A percentile compares a stretch with the other conserved stretches of the same genome.
Conservation (phyloP, 495 filamentous ascomycete genomes). For the Halenospora varia region DNA sequence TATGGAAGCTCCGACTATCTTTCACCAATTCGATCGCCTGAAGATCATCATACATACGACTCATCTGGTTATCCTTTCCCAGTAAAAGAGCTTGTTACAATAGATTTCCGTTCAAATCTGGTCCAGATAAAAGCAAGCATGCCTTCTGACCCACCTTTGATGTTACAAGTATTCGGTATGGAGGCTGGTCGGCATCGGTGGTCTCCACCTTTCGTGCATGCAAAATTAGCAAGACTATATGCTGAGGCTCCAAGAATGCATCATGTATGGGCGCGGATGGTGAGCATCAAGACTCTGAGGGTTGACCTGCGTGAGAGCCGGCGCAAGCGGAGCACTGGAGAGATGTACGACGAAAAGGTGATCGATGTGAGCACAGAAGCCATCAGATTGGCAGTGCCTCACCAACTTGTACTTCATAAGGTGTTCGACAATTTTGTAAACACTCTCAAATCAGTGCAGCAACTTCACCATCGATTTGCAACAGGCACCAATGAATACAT, state of each 20-base stretch:
- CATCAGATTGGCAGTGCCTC: slow-evolving; percentile 85
- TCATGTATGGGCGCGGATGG: slow-evolving; percentile 76
- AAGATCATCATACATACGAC: slow-evolving; percentile 14
- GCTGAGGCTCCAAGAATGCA: slow-evolving; percentile 79
- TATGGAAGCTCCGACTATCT: slow-evolving; percentile 11
- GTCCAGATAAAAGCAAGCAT: slow-evolving; percentile 85
- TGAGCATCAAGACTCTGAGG: slow-evolving; percentile 75
- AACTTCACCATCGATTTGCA: slow-evolving; percentile 86
- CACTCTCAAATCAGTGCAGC: slow-evolving; percentile 77
- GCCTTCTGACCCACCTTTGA: slow-evolving; percentile 81
- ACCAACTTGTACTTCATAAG: slow-evolving; percentile 86
- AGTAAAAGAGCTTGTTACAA: slow-evolving; percentile 60
- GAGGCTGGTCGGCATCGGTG: slow-evolving; percentile 83
- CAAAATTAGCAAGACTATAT: slow-evolving; percentile 76
- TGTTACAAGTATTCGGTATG: slow-evolving; percentile 81
- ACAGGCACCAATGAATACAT: slow-evolving; percentile 85
- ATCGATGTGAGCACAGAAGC: slow-evolving; percentile 83
- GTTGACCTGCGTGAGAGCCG: slow-evolving; percentile 74
- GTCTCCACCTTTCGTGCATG: slow-evolving; percentile 70
- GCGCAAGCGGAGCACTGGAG: slow-evolving; percentile 56
- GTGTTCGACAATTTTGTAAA: slow-evolving; percentile 92
- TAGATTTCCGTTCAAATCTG: slow-evolving; percentile 74
- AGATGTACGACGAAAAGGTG: slow-evolving; percentile 67
- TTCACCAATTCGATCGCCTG: slow-evolving; percentile 20
- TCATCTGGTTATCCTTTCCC: slow-evolving; percentile 14